Evolutionary conservation across 192 early-diverging fungal genomes (phyloP), one percentile per base, ranked within the genome.

Genomic region (Phycomyces blakesleeanus): DNA sequence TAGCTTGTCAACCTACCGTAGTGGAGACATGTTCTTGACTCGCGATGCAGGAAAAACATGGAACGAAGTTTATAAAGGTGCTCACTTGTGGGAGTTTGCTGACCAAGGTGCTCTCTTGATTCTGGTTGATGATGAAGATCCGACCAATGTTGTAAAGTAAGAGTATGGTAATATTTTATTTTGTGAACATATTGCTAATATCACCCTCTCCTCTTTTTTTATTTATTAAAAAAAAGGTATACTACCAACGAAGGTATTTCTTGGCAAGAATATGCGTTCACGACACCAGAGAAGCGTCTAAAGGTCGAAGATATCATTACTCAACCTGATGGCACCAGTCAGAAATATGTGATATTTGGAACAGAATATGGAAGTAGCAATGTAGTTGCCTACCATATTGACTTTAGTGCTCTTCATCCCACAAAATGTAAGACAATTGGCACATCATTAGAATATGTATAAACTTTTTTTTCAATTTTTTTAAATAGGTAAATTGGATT

Each of bases 51-150:
- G 97, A 9, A 80, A 77, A 11, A 83, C 85, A 0, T 99, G 97
- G 97, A 78, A 38, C 0, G 85, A 91, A 54, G 85, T 94, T 47
- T 75, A 83, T 0, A 91, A 91, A 53, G 92, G 92, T 29, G 87
- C 95, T n/a, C 88, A 94, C 63, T 80, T 91, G 74, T 92, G 88
- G 70, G 94, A 95, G 67, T 93, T 97, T 81, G 93, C 93, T 21
- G 94, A 97, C 64, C 91, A 94, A 59, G 97, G 97, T 11, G 88
- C 81, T 6, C 78, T 99, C 27, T 80, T 98, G 21, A 60, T 99
- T 18, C 54, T 95, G n/a, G 88, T 89, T 5, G 86, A 91, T 52
- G 93, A 98, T 63, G 89, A 94, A 55, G 81, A 82, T 21, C 83
- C 87, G 0, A 82, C 85, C 14, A 74, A 83, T 27, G 69, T 76